Base-by-base conservation (phyloP, 2,329 filamentous ascomycete genomes). In the Penicillium sp. region DNA sequence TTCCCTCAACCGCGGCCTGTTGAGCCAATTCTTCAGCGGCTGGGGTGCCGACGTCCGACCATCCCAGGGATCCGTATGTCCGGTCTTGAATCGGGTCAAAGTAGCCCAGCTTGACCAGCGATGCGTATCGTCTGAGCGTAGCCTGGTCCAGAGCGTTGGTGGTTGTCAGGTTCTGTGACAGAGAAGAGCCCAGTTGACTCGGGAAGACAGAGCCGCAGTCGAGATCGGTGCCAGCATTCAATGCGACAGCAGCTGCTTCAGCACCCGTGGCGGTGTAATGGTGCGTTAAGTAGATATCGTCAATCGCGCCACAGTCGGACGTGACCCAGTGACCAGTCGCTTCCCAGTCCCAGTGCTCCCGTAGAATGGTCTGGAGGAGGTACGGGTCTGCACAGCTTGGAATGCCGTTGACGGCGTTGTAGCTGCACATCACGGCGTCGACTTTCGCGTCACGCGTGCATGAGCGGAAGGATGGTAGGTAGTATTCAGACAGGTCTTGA, bases 401-500 rank as follows among this genome's bases (percentile, higher is more conserved):
- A 0, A 79, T 72, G 0, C 82, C 82, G 45, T 85, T 82, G 36
- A 86, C 69, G 0, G 78, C 69, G 53, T 85, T 81, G 61, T 81
- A 81, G 1, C 71, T 74, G 60, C 78, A 81, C 78, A 81, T 81
- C 59, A 81, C 70, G 16, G 79, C 80, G 6, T 71, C 72, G 10
- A 76, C 76, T 40, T 74, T 71, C 5, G 74, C 71, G 53, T 81
- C 77, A n/a, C 77, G 71, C 41, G 74, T 80, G 68, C 81, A 85
- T 63, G 73, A 74, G 60, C 82, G 75, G 67, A 86, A 86, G 0
- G 80, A 73, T 1, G 77, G 79, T 34, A 84, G 68, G 57, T 84
- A 85, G 63, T 84, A 86, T 55, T 85, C 82, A 1, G 74, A 73
- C 10, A 86, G 66, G 53, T 86, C 82, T 55, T 85, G 81, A 37